Evolutionary conservation across 1,139 yeast genomes (phyloP), one percentile per base, ranked within the genome.

Genomic region (Hanseniaspora uvarum): DNA sequence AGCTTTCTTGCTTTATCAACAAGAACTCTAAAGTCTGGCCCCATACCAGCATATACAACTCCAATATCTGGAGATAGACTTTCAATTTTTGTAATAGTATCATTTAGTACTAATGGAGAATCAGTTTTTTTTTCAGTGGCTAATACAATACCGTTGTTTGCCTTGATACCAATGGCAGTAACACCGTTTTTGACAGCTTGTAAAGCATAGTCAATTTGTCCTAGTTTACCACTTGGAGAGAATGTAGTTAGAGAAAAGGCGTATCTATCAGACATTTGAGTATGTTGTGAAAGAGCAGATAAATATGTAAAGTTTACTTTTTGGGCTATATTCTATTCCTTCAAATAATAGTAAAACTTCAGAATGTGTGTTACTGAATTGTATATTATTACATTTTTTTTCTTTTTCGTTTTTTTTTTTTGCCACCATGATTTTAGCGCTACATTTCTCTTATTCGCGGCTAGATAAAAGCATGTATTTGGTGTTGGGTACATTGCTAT

Each of bases 121-220:
- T 83, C 78, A 46, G 92, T 78, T 67, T 89, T 92, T 72, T 92
- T 85, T 68, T 92, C 98, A 2, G 99, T 92, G 60, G 98, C 98
- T 62, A 94, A 79, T 12, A 94, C 96, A 53, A 94, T 84, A 55
- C 99, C 99, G 69, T 92, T 92, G 57, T 94, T 86, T 30, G 96
- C 89, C 69, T 92, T 92, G 69, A 94, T 89, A 46, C 97, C 99
- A 55, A 94, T 77, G 14, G 97, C 86, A 16, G 98, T 89, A 50
- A 92, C 96, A 67, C 99, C 99, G 68, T 88, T 96, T 67, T 89
- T 94, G 46, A 92, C 98, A 1, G 96, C 97, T 62, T 92, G 92
- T 62, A 94, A 76, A 18, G 99, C 98, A 69, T 94, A 92, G 70
- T 94, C 98, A 63, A 94, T 94, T 72, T 94, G 99, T 47, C 92